Conservation (phyloP, 495 filamentous ascomycete genomes). For the Aspergillus nidulans region DNA sequence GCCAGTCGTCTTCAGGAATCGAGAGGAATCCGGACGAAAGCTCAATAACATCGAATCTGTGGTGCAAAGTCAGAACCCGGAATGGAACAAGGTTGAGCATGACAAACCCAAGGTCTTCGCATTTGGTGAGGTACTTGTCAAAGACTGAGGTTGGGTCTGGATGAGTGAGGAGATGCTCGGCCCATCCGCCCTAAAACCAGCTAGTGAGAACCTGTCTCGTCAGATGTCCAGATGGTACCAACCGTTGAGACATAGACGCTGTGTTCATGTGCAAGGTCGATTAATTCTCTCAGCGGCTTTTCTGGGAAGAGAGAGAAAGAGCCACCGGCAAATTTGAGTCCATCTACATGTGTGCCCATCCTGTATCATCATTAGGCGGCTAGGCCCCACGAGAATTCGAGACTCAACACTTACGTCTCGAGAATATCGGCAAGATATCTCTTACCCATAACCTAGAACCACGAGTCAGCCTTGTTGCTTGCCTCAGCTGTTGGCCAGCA, state of each 20-base stretch:
- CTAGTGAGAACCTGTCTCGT: neutral
- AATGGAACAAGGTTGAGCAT: neutral
- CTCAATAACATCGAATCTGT: conserved; percentile 53
- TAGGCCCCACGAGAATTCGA: neutral
- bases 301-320: conserved; percentile 53
- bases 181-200: conserved; percentile 44
- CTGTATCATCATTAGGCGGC: conserved; percentile 16
- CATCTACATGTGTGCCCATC: conserved; percentile 53
- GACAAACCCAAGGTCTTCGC: conserved; percentile 45
- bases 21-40: conserved; percentile 52
- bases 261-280: conserved; percentile 50
- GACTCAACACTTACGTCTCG: conserved; percentile 36
- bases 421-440: conserved; percentile 48
- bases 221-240: conserved; percentile 4
- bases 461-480: neutral
- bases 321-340: conserved; percentile 54
- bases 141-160: conserved; percentile 40
- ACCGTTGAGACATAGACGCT: conserved; percentile 53
- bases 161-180: conserved; percentile 51
- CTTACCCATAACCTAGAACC: conserved; percentile 45
- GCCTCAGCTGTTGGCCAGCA: neutral
- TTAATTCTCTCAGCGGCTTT: conserved; percentile 42
- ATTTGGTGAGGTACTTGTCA: conserved; percentile 49
- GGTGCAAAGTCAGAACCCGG: neutral
- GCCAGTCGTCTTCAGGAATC: conserved; percentile 53